Evolutionary conservation across 2,329 filamentous ascomycete species (phyloP), one percentile per base, ranked within the genome.

Genomic region (Pseudogymnoascus sp.): DNA sequence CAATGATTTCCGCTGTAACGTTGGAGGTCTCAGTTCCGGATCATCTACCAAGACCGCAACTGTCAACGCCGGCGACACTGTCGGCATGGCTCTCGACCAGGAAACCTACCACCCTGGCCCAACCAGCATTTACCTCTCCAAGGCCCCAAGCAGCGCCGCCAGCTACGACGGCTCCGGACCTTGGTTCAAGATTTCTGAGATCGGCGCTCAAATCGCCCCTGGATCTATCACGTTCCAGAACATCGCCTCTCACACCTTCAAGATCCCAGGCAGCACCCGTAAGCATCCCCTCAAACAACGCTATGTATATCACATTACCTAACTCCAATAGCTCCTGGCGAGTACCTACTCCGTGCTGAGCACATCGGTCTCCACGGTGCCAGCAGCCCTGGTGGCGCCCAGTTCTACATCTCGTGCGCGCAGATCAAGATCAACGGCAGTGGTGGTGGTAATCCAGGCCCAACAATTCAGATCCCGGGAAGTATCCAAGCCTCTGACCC

Each of bases 11-110:
- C 72, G 78, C 59, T 82, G 78, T 71, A 81, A 82, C 71, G 73
- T 75, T 63, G 74, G 75, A 31, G 75, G 76, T 3, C 69, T 69
- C 1, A 72, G 71, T 13, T 69, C 71, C 4, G 72, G 74, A 10
- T 69, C 71, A 23, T 71, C 69, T 57, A 78, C 77, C 21, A 74
- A 77, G 69, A 76, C 78, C 4, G 75, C 80, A 68, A 71, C 73
- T 1, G 79, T 82, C 65, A 78, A 78, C 63, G 76, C 79, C 4
- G 81, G 81, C 47, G 36, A 40, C 36, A 40, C 36, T 11, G 76
- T 79, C 72, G 76, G 80, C 71, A 69, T 83, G 71, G 74, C 78
- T 69, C 74, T 82, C 76, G 77, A 78, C 70, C 76, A 79, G 67
- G 70, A 78, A 70, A 77, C 83, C 69, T 75, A 79, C 73, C 77